These are phyloP conservation scores for Torulaspora maleeae DNA, from an alignment of 805 yeast species.

Conservation along the genomic window DNA sequence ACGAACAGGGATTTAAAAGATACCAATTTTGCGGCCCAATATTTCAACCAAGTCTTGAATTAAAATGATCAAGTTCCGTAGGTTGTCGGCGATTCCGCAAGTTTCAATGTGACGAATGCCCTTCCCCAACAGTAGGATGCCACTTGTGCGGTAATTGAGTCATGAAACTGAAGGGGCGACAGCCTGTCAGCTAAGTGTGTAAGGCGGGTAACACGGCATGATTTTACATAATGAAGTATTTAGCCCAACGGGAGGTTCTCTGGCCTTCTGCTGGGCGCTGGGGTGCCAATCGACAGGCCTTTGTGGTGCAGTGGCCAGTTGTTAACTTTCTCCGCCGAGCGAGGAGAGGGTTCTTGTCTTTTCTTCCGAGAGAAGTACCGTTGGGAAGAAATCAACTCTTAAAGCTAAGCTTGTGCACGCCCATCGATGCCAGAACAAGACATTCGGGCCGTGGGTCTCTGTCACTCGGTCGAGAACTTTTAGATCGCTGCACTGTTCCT, in stretches of 20 bases:
- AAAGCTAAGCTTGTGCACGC: too few relatives aligned
- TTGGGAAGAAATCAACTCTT: too few relatives aligned
- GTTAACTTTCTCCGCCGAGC: too few relatives aligned
- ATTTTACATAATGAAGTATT: neutral
- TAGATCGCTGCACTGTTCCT: neutral
- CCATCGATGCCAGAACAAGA: too few relatives aligned
- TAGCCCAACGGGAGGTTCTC: neutral
- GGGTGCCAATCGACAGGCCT: too few relatives aligned
- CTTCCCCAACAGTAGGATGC: neutral
- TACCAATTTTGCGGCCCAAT: neutral
- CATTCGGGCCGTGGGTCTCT: too few relatives aligned
- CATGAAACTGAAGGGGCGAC: constrained; percentile 4
- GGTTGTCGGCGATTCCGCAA: neutral
- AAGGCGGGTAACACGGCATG: neutral
- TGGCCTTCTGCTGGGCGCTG: neutral
- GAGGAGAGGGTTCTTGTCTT: too few relatives aligned
- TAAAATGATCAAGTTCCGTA: neutral
- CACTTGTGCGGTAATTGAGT: neutral
- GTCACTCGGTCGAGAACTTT: neutral
- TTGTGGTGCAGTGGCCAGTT: too few relatives aligned
- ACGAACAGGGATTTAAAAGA: neutral
- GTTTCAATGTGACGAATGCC: neutral
- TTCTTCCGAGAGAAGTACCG: too few relatives aligned
- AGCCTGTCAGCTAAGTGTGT: neutral
- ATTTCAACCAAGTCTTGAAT: neutral